phyloP scores from a whole-genome alignment of 2,329 filamentous ascomycete genomes.

The Aspergillus sp. region DNA sequence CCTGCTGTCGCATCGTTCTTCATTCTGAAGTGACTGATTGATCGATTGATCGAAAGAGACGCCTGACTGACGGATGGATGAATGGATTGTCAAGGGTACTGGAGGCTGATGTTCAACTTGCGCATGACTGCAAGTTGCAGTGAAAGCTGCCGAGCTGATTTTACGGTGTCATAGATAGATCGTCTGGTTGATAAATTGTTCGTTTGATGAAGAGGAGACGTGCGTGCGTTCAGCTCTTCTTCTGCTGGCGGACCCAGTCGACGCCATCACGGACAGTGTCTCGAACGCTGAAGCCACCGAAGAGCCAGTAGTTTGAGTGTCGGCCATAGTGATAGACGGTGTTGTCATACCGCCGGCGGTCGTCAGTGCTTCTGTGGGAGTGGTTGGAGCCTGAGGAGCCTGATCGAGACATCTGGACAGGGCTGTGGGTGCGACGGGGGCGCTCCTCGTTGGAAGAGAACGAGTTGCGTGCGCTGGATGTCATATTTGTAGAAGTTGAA shows the following conservation, averaged over 20 bases:
- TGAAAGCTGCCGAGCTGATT: background rate
- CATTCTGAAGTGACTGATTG: background rate
- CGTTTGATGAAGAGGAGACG: background rate
- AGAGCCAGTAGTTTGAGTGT: conserved; percentile 54
- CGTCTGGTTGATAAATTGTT: background rate
- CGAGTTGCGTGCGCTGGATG: conserved; percentile 8
- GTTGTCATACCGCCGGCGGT: conserved; percentile 40
- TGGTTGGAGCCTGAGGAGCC: conserved; percentile 18
- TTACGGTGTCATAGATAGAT: background rate
- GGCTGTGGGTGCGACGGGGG: conserved; percentile 20
- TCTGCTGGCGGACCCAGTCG: conserved; percentile 29
- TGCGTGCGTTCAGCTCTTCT: conserved; percentile 10
- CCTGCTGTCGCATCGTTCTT: background rate
- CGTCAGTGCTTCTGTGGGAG: conserved; percentile 29
- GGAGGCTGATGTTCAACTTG: background rate
- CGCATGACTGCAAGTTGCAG: background rate
- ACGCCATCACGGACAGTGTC: conserved; percentile 46
- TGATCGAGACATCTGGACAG: conserved; percentile 15
- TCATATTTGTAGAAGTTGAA: conserved; percentile 7
- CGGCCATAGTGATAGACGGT: conserved; percentile 48
- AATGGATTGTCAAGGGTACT: background rate
- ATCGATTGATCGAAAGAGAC: background rate
- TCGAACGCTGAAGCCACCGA: conserved; percentile 49
- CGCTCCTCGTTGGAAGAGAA: conserved; percentile 1
- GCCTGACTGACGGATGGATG: background rate